These are phyloP conservation scores for Blastobotrys petasosporus DNA, from an alignment of 1,139 yeast species.

Conservation along the genomic window DNA sequence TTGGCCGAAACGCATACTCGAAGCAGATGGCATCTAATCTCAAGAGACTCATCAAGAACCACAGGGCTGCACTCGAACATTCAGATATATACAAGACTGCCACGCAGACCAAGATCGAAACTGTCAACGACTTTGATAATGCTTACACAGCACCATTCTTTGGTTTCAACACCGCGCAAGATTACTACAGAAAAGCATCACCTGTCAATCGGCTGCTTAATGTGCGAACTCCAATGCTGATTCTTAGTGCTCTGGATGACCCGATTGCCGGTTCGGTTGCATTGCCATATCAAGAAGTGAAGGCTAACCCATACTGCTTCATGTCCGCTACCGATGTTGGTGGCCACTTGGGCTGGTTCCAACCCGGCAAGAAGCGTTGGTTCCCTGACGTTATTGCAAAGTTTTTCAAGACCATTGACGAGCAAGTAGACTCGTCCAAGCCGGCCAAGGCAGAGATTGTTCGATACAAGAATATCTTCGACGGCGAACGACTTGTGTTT, in stretches of 20 bases:
- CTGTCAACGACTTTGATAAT: slow-evolving; percentile 61
- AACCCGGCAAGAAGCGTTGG: slow-evolving; percentile 68
- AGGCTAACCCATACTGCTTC: slow-evolving; percentile 61
- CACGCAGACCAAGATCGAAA: slow-evolving; percentile 33
- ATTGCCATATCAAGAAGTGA: slow-evolving; percentile 58
- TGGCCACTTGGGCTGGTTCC: slow-evolving; percentile 76
- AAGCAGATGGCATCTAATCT: slow-evolving; percentile 65
- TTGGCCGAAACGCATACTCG: slow-evolving; percentile 59
- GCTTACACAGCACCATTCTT: slow-evolving; percentile 64
- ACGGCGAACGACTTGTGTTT: slow-evolving; percentile 13
- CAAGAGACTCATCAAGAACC: slow-evolving; percentile 54
- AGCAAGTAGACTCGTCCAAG: slow-evolving; percentile 16
- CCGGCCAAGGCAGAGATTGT: slow-evolving; percentile 7
- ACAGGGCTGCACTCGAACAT: slow-evolving; percentile 47
- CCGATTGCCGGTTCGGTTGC: slow-evolving; percentile 61
- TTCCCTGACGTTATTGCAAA: slow-evolving; percentile 57
- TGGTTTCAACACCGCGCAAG: slow-evolving; percentile 64
- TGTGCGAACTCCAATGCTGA: slow-evolving; percentile 61
- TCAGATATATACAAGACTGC: slow-evolving; percentile 37
- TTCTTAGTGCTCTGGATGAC: slow-evolving; percentile 71
- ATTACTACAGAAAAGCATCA: slow-evolving; percentile 67
- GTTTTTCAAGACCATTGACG: slow-evolving; percentile 51
- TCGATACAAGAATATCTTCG: slow-evolving; percentile 3
- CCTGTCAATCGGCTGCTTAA: slow-evolving; percentile 51
- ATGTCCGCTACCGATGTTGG: slow-evolving; percentile 70